phyloP scores from a whole-genome alignment of 257 asterid species.

The Rauvolfia tetraphylla region DNA sequence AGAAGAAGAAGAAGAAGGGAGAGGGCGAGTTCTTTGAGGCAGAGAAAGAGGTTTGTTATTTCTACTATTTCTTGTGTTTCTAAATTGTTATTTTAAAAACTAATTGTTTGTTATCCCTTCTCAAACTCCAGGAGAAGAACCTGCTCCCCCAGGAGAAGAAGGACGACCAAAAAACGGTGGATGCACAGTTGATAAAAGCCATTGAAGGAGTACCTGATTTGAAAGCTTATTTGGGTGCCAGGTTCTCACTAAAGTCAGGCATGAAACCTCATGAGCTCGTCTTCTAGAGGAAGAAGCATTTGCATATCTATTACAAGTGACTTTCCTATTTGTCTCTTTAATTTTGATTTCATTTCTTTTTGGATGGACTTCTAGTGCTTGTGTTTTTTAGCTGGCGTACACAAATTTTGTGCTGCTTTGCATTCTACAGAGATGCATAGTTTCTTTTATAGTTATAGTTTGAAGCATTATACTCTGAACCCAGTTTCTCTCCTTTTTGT shows the following conservation, averaged over 20 bases:
- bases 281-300: conserved; percentile 13
- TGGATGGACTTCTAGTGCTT: not conserved
- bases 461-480: not conserved
- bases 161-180: conserved; percentile 21
- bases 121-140: conserved; percentile 34
- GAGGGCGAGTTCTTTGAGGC: conserved; percentile 56
- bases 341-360: not conserved
- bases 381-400: not conserved
- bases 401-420: not conserved
- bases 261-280: conserved; percentile 34
- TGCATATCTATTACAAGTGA: not conserved
- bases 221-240: conserved; percentile 24
- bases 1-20: conserved; percentile 50
- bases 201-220: conserved; percentile 22
- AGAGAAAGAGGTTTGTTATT: conserved; percentile 37
- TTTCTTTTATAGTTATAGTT: not conserved
- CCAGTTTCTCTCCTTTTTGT: not conserved
- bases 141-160: conserved; percentile 49
- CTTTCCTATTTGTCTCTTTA: not conserved
- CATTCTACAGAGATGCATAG: not conserved
- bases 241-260: conserved; percentile 24
- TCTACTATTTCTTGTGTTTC: too few relatives aligned
- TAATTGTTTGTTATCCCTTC: too few relatives aligned
- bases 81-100: not conserved
- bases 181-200: conserved; percentile 18